Percentiles rank a stretch among this genome's conserved stretches.
phyloP scores from a whole-genome alignment of 2,329 filamentous ascomycete genomes.

The Cercospora zeae-maydis region DNA sequence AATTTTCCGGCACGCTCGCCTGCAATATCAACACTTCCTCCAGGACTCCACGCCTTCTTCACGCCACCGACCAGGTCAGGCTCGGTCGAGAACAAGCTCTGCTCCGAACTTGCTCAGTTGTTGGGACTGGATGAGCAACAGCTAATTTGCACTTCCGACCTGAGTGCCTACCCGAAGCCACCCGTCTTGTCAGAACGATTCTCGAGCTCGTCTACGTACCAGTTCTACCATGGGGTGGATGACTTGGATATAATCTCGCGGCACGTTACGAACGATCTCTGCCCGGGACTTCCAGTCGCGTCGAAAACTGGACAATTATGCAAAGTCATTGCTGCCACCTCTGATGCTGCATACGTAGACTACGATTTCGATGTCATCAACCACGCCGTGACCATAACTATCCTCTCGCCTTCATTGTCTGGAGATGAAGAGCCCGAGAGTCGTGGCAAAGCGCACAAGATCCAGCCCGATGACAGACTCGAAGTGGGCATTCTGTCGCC shows the following conservation, averaged over 20 bases:
- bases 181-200: constrained; percentile 57
- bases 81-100: constrained; percentile 44
- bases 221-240: constrained; percentile 67
- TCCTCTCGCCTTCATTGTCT: constrained; percentile 7
- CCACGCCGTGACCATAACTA: constrained; percentile 58
- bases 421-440: not conserved
- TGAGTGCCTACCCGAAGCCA: constrained; percentile 39
- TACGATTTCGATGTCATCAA: constrained; percentile 71
- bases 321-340: constrained; percentile 10
- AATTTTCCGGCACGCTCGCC: constrained; percentile 62
- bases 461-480: constrained; percentile 39
- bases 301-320: constrained; percentile 14
- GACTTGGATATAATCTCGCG: constrained; percentile 50
- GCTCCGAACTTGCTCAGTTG: constrained; percentile 54
- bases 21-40: constrained; percentile 68
- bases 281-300: constrained; percentile 31
- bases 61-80: constrained; percentile 51
- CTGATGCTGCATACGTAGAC: constrained; percentile 55
- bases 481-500: constrained; percentile 77
- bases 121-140: constrained; percentile 57
- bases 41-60: constrained; percentile 78
- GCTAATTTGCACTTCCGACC: constrained; percentile 41
- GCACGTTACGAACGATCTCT: constrained; percentile 2
- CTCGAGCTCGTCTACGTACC: constrained; percentile 59
- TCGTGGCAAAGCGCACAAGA: not conserved